Conservation (phyloP, 2,329 filamentous ascomycete genomes). For the Fusarium decemcellulare region DNA sequence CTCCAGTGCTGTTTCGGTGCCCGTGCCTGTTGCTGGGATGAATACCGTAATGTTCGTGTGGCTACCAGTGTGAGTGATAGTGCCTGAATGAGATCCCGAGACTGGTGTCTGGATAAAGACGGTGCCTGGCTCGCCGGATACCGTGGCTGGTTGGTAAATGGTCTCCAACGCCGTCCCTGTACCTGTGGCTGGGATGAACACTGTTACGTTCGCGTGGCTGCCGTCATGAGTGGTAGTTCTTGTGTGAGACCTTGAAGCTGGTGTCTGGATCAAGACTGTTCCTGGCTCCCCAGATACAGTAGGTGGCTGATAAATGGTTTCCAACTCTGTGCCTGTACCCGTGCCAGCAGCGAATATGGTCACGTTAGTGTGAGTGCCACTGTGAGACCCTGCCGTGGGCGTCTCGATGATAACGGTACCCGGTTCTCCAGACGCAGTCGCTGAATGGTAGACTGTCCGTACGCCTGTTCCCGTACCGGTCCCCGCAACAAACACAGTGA, state of each 20-base stretch:
- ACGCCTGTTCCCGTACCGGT: neutral
- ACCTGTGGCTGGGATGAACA: neutral
- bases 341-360: no score
- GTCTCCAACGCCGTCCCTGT: conserved; percentile 5
- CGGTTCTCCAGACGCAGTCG: neutral
- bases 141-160: conserved; percentile 10
- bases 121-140: neutral
- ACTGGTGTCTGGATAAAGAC: conserved; percentile 8
- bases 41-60: no score
- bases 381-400: neutral
- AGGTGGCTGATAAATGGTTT: neutral
- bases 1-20: neutral
- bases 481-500: neutral
- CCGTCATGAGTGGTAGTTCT: no score
- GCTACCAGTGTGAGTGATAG: no score
- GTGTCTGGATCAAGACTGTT: neutral
- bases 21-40: neutral
- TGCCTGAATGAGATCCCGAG: neutral
- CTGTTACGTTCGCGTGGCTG: neutral
- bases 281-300: neutral
- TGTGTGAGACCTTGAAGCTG: no score
- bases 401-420: neutral
- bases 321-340: neutral
- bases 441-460: neutral
- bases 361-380: no score